These are phyloP conservation scores for Pouteria campechiana DNA, from an alignment of 179 eudicot species.

Conservation along the genomic window DNA sequence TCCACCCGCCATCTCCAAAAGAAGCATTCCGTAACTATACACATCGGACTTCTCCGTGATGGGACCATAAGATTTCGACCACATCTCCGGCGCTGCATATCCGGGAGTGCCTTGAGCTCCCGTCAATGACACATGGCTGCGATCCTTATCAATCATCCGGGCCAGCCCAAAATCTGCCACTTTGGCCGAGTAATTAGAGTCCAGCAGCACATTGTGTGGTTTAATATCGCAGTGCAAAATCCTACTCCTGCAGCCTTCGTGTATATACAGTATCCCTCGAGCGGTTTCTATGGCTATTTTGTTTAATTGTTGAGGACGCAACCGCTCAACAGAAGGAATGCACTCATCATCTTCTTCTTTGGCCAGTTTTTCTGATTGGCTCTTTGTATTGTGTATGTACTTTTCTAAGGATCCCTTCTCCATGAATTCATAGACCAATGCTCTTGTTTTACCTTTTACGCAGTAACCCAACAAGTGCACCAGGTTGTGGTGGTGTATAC, in stretches of 20 bases:
- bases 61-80: constrained; percentile 27
- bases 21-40: constrained; percentile 48
- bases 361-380: constrained; percentile 5
- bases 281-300: constrained; percentile 50
- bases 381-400: constrained; percentile 9
- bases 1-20: constrained; percentile 51
- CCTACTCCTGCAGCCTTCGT: constrained; percentile 43
- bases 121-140: constrained; percentile 22
- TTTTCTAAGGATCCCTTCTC: constrained; percentile 37
- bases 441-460: constrained; percentile 25
- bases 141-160: constrained; percentile 28
- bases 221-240: constrained; percentile 61
- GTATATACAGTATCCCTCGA: constrained; percentile 41
- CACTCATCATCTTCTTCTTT: no score
- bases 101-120: constrained; percentile 52
- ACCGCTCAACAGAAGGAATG: no score
- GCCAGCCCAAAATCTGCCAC: constrained; percentile 60
- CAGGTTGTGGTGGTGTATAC: constrained; percentile 42
- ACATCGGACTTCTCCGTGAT: constrained; percentile 45
- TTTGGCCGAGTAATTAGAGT: constrained; percentile 22
- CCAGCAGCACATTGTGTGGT: constrained; percentile 44
- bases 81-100: constrained; percentile 46
- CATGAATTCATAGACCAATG: constrained; percentile 54
- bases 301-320: no score
- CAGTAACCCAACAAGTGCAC: constrained; percentile 50